A percentile compares a stretch with the other conserved stretches of the same genome.
Evolutionary conservation across 495 filamentous ascomycete genomes (phyloP).

Genomic region (Penicillium crystallinum): DNA sequence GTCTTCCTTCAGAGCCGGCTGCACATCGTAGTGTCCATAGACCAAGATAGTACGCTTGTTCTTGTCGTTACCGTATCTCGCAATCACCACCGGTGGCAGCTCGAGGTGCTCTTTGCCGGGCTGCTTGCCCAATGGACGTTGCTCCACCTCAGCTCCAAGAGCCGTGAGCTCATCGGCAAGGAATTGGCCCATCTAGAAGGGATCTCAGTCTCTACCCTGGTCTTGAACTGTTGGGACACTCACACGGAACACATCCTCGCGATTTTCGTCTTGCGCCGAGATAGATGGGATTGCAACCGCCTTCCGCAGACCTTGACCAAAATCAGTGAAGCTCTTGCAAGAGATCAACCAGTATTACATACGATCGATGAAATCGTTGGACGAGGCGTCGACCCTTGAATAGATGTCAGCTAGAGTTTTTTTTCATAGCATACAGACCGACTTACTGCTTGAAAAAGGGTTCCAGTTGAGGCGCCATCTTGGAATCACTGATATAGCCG

Average conservation of each 20-base stretch:
- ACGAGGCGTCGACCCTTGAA: constrained; percentile 68
- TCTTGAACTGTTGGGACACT: constrained; percentile 7
- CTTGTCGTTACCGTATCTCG: constrained; percentile 83
- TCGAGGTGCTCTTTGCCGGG: constrained; percentile 83
- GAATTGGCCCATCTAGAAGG: constrained; percentile 80
- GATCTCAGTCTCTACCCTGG: constrained; percentile 5
- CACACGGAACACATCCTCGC: constrained; percentile 78
- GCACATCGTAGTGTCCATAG: constrained; percentile 99
- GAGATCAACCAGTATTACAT: constrained; percentile 16
- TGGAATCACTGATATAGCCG: constrained; percentile 46
- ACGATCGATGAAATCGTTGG: constrained; percentile 84
- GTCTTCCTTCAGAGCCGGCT: constrained; percentile 87
- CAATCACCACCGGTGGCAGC: constrained; percentile 87
- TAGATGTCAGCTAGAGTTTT: constrained; percentile 1
- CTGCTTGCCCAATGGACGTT: constrained; percentile 81
- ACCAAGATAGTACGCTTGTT: constrained; percentile 92
- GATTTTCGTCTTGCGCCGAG: constrained; percentile 81
- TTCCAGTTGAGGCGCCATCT: constrained; percentile 81
- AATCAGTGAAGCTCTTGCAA: constrained; percentile 4
- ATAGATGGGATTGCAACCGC: constrained; percentile 96
- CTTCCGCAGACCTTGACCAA: constrained; percentile 59
- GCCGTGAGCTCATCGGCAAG: constrained; percentile 74
- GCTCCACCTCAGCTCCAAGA: constrained; percentile 81
- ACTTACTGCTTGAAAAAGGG: constrained; percentile 74
- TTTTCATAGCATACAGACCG: not conserved